Evolutionary conservation across 2,329 filamentous ascomycete species (phyloP), one percentile per base, ranked within the genome.

Genomic region (Penicillium sp.): DNA sequence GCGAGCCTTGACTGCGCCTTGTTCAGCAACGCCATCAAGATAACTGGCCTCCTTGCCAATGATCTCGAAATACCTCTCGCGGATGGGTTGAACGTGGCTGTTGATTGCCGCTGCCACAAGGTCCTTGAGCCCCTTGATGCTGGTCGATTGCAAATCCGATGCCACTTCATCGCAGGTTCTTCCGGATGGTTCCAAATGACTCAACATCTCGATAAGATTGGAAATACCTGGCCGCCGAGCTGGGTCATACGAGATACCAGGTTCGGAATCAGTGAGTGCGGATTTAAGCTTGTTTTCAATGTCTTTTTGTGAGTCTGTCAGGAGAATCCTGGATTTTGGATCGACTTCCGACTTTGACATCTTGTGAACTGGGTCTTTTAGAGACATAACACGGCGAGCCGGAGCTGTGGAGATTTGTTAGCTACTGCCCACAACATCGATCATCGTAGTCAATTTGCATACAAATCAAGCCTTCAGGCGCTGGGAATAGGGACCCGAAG

Each of bases 311-410:
- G 78, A 72, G 64, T 97, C 90, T 1, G 88, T 96, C 59, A 99
- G 84, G 12, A 94, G 76, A 63, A 99, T 95, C 18, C 91, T 83
- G 7, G 91, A 95, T 50, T 82, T 83, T 2, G 82, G 79, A 63
- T 89, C 83, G 0, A 80, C 68, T 65, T 91, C 82, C 0, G 91
- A 96, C 74, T 99, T 99, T 56, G 91, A 96, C 94, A 99, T 99
- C 71, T 99, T 99, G 52, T 83, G 79, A 0, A 72, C 75, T 0
- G 94, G 93, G 11, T 90, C 78, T 52, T 83, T 85, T 21, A 99
- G 83, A 18, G 91, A 96, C 92, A 97, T 97, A 60, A 99, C 82
- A 60, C 93, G 85, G 65, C 88, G 90, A 2, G 89, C 84, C 4
- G 89, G 86, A n/a, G 87, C 87, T 90, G 38, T 55, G n/a, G 9